phyloP scores from a whole-genome alignment of 164 flowering plant genomes.

The Vitis rupestris region DNA sequence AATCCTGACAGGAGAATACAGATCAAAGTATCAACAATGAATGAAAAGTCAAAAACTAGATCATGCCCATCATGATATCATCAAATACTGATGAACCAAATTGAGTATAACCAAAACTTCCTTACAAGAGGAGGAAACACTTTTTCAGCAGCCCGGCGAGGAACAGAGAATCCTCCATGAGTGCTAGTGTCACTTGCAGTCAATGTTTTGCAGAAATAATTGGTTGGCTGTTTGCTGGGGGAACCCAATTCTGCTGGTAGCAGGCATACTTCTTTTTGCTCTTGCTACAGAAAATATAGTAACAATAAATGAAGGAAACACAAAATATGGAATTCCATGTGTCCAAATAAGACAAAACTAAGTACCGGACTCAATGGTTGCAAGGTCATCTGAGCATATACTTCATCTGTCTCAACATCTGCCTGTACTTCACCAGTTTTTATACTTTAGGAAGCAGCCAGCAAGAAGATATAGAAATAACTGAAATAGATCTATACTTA shows the following conservation, averaged over 20 bases:
- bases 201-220: slow-evolving; percentile 30
- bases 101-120: too few relatives aligned
- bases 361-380: slow-evolving; percentile 63
- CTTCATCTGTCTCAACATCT: slow-evolving; percentile 74
- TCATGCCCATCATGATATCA: too few relatives aligned
- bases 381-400: slow-evolving; percentile 79
- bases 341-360: neutral
- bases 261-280: slow-evolving; percentile 27
- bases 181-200: slow-evolving; percentile 36
- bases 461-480: neutral
- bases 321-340: neutral
- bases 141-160: slow-evolving; percentile 34
- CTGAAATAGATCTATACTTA: slow-evolving; percentile 7
- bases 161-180: slow-evolving; percentile 36
- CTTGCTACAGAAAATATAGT: slow-evolving; percentile 20
- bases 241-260: slow-evolving; percentile 29
- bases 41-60: too few relatives aligned
- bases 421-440: slow-evolving; percentile 33
- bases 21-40: neutral
- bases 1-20: slow-evolving; percentile 17
- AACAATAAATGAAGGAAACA: neutral
- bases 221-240: slow-evolving; percentile 30
- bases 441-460: neutral
- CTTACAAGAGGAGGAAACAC: slow-evolving; percentile 32
- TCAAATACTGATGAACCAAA: too few relatives aligned